Evolutionary conservation across 2,329 filamentous ascomycete species (phyloP).

Genomic region (Blastomyces parvus): DNA sequence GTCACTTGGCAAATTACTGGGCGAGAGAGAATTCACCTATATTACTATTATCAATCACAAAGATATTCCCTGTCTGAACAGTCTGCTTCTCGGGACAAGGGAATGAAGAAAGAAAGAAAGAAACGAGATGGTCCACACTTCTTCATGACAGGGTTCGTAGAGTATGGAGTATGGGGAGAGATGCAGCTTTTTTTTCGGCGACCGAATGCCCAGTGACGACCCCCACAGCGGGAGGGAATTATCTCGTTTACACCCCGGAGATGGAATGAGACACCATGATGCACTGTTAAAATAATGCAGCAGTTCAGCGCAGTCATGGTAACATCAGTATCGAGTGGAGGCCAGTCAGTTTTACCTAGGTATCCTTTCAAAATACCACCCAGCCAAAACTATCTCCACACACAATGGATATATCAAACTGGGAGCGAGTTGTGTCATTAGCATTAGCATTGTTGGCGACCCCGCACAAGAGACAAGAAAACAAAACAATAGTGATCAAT

Average conservation of each 20-base stretch:
- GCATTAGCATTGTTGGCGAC: not conserved
- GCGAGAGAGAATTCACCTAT: not conserved
- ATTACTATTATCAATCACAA: not conserved
- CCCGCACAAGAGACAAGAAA: not conserved
- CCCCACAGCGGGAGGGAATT: too few relatives aligned
- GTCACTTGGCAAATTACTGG: not conserved
- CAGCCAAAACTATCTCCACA: not conserved
- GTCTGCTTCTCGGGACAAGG: not conserved
- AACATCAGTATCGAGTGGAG: not conserved
- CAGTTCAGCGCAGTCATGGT: not conserved
- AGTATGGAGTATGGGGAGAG: too few relatives aligned
- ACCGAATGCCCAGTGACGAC: too few relatives aligned
- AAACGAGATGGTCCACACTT: too few relatives aligned
- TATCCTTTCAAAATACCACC: not conserved
- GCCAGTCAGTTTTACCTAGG: too few relatives aligned
- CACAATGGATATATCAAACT: not conserved
- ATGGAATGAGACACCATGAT: too few relatives aligned
- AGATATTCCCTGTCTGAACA: not conserved
- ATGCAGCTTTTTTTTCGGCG: too few relatives aligned
- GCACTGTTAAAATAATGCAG: not conserved
- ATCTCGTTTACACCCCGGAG: too few relatives aligned
- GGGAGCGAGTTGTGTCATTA: not conserved
- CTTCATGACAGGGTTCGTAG: too few relatives aligned
- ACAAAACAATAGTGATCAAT: not conserved
- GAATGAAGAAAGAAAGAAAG: not conserved